Conservation (phyloP, 164 flowering plant genomes). For the Saururus chinensis region DNA sequence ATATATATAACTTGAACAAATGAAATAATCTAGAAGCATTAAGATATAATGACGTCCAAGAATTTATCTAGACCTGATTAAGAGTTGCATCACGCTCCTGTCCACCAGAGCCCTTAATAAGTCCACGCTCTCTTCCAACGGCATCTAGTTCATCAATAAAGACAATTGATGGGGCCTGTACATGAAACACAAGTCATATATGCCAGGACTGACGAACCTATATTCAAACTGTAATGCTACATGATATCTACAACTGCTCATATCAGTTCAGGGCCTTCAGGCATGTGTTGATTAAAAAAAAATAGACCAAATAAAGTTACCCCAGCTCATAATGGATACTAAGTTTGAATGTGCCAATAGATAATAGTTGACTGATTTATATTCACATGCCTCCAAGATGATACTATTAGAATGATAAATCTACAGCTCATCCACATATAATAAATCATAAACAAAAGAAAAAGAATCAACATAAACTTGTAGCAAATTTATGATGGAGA, state of each 20-base stretch:
- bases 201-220: not conserved
- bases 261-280: too few species aligned
- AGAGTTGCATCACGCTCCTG: constrained; percentile 99
- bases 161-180: constrained; percentile 91
- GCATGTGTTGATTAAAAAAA: too few species aligned
- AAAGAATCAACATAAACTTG: too few species aligned
- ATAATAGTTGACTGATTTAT: too few species aligned
- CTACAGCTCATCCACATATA: too few species aligned
- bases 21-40: not conserved
- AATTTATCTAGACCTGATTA: constrained; percentile 57
- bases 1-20: not conserved
- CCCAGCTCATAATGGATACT: too few species aligned
- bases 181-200: not conserved
- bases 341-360: too few species aligned
- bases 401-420: too few species aligned
- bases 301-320: too few species aligned
- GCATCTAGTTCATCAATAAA: constrained; percentile 98
- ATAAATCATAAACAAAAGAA: too few species aligned
- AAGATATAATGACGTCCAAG: not conserved
- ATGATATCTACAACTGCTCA: not conserved
- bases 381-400: too few species aligned
- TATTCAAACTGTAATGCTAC: not conserved
- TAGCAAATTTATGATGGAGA: not conserved
- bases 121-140: constrained; percentile 96
- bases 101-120: constrained; percentile 94